Base-by-base conservation (phyloP, 2,329 filamentous ascomycete genomes). In the Calonectria naviculata region DNA sequence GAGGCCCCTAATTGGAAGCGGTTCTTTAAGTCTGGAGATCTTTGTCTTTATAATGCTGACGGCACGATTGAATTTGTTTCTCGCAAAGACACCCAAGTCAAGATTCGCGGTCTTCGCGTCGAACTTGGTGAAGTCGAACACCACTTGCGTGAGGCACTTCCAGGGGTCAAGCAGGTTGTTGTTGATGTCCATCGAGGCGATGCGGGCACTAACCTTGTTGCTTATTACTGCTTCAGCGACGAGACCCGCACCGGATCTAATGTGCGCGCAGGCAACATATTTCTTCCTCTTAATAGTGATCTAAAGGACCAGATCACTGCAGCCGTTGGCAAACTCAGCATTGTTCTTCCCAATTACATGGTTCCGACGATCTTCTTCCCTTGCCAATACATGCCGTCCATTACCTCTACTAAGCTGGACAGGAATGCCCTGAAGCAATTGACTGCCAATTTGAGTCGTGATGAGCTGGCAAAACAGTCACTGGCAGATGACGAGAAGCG, bases 31-130 rank as follows among this genome's bases (percentile, higher is more conserved):
- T 87, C 87, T 1, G 87, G 87, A 5, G 87, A 89, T 70, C 78
- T 88, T 41, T 86, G 86, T 28, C 78, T 83, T 31, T 75, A 78
- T 12, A 65, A 65, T 19, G 19, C 44, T 0, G 81, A 87, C 60
- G 84, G 84, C 0, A 78, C 77, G 17, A 76, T 89, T 12, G 74
- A 81, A 0, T 88, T 85, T 62, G 74, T 88, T 34, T 88, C 88
- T 49, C 83, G 89, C 17, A 89, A 88, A 71, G 89, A 91, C 72
- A 84, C 84, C 0, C 89, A 91, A 75, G 84, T 90, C 61, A 92
- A 92, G 78, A 80, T 91, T 9, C 85, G 86, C n/a, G 91, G 91
- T 26, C 90, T 87, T 71, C 80, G 89, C 61, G 83, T 89, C 54
- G 91, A 88, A 79, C 82, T 88, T n/a, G 76, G 72, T 0, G 78